Evolutionary conservation across 2,329 filamentous ascomycete genomes (phyloP), one percentile per base, ranked within the genome.

Genomic region (Fusarium fujikuroi): DNA sequence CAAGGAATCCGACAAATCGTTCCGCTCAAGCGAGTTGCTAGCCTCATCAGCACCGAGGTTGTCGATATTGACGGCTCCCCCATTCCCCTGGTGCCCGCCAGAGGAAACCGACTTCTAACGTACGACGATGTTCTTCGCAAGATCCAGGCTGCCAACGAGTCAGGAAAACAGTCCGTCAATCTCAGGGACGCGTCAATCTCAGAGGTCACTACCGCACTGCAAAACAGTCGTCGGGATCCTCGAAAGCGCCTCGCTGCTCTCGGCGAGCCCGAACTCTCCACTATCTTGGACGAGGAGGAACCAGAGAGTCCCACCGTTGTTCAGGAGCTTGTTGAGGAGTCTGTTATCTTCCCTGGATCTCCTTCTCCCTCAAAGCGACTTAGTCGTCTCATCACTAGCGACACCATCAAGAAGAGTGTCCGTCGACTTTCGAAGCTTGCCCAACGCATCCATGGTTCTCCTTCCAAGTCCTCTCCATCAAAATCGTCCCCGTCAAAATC

Each of bases 321-420:
- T 39, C 72, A 68, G 23, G 72, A 74, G 21, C 76, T 75, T 34
- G 69, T 76, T 37, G 71, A 70, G n/a, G 72, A 74, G 23, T 75
- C 76, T 4, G 60, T 67, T 10, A 46, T 70, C 60, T 72, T 73
- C 54, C 64, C 76, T 3, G 76, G 80, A 47, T 64, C 75, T 44
- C 75, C 72, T 54, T 82, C 80, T 9, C 81, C 81, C 2, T 77
- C 74, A 25, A 82, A 82, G 75, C 75, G 75, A 42, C 65, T 75
- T 34, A 69, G 76, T 30, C 73, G 74, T n/a, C 76, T 78, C 18
- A 74, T 78, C 18, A 70, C 72, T 5, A 79, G 67, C 46, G 79
- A 79, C 11, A 66, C 80, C 5, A 54, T 54, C 56, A 77, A 77
- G 73, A 71, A 57, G 47, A 70, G 69, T 14, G 59, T 76, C 25